These are phyloP conservation scores for Peronospora tabacina DNA, from an alignment of 352 stramenopile species.

Conservation along the genomic window DNA sequence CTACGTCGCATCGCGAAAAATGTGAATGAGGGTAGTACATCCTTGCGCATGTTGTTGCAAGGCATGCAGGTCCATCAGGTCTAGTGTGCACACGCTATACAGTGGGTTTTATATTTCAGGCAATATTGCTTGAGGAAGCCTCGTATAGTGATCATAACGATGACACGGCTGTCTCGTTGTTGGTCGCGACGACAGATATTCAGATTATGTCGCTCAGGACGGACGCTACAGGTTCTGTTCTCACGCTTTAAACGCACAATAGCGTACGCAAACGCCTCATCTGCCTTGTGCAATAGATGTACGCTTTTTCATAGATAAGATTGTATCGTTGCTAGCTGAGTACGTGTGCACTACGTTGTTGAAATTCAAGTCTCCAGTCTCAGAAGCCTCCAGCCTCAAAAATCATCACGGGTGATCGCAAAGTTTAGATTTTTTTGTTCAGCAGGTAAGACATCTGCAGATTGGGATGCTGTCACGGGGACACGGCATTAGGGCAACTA, in stretches of 20 bases:
- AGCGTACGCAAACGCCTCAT: conserved; percentile 60
- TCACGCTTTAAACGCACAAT: conserved; percentile 78
- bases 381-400: too few species aligned
- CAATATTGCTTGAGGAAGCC: conserved; percentile 44
- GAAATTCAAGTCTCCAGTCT: conserved; percentile 31
- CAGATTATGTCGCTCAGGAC: conserved; percentile 74
- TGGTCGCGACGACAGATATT: conserved; percentile 33
- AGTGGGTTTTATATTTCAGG: conserved; percentile 81
- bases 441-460: too few species aligned
- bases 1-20: conserved; percentile 65
- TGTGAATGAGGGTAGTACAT: conserved; percentile 52
- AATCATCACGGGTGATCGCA: too few species aligned
- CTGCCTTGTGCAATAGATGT: conserved; percentile 75
- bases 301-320: conserved; percentile 82
- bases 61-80: conserved; percentile 54
- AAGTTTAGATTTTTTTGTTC: too few species aligned
- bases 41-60: conserved; percentile 57
- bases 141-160: conserved; percentile 12
- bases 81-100: conserved; percentile 63
- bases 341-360: conserved; percentile 26
- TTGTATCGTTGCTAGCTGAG: conserved; percentile 60
- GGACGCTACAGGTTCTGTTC: conserved; percentile 75
- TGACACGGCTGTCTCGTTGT: conserved; percentile 18
- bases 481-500: too few species aligned
- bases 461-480: conserved; percentile 22